A percentile compares a stretch with the other conserved stretches of the same genome.
Conservation (phyloP, 495 filamentous ascomycete genomes). For the Neurospora africana region DNA sequence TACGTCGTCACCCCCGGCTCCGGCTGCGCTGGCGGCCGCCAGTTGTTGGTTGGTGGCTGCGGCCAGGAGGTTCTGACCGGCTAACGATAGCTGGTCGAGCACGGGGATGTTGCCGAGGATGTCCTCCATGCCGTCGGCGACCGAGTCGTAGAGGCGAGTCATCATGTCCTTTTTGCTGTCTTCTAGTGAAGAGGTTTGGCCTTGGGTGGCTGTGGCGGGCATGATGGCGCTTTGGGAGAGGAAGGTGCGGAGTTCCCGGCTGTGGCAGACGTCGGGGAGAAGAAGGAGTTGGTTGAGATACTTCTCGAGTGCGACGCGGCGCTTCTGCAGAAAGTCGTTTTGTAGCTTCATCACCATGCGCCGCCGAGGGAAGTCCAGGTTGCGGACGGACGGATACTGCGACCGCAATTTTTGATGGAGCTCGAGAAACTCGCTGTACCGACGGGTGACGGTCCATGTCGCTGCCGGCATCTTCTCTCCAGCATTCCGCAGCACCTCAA, state of each 20-base stretch:
- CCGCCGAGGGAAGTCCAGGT: conserved; percentile 83
- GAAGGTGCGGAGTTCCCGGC: conserved; percentile 84
- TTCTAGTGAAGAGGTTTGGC: conserved; percentile 31
- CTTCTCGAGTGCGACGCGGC: conserved; percentile 67
- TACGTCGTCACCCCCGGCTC: conserved; percentile 34
- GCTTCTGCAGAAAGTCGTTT: conserved; percentile 86
- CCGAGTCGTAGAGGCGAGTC: conserved; percentile 86
- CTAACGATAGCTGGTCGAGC: conserved; percentile 84
- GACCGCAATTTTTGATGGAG: conserved; percentile 80
- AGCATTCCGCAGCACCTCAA: conserved; percentile 82
- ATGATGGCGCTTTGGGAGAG: conserved; percentile 77
- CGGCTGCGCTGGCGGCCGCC: conserved; percentile 38
- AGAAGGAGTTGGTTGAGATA: conserved; percentile 78
- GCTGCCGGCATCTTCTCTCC: conserved; percentile 83
- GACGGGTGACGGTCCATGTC: conserved; percentile 65
- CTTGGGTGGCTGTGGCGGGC: conserved; percentile 23
- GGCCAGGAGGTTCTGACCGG: conserved; percentile 85
- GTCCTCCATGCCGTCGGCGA: conserved; percentile 97
- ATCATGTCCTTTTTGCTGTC: conserved; percentile 81
- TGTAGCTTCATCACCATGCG: conserved; percentile 94
- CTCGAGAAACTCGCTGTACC: conserved; percentile 96
- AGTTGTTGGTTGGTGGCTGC: conserved; percentile 67
- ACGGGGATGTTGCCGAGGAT: conserved; percentile 90
- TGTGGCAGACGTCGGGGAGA: conserved; percentile 87
- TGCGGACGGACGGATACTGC: conserved; percentile 74